Percentiles rank a stretch among this genome's conserved stretches.
phyloP scores from a whole-genome alignment of 176 grass and related monocot species.

The Rhipidocladum racemiflorum region DNA sequence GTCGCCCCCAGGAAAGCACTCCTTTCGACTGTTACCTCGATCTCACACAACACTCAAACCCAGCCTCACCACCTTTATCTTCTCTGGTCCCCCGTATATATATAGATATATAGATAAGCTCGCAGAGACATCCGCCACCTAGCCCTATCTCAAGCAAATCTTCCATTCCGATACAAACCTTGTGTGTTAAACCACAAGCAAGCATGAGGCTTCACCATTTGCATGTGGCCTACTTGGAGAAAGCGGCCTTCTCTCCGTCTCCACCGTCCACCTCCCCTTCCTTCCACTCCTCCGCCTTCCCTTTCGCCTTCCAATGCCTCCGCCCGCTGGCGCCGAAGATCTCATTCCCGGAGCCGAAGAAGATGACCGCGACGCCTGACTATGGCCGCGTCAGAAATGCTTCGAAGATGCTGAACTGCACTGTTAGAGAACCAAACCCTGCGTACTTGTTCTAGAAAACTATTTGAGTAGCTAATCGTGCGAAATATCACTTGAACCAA shows the following conservation, averaged over 20 bases:
- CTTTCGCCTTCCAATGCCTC: constrained; percentile 28
- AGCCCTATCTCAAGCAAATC: constrained; percentile 17
- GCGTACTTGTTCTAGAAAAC: background rate
- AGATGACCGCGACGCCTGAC: constrained; percentile 21
- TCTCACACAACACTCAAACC: constrained; percentile 44
- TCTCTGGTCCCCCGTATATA: constrained; percentile 49
- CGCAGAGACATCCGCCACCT: background rate
- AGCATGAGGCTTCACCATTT: constrained; percentile 63
- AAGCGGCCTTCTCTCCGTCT: constrained; percentile 25
- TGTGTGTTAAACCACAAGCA: background rate
- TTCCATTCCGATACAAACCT: constrained; percentile 5
- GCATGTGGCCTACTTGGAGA: constrained; percentile 41
- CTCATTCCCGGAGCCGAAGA: constrained; percentile 34
- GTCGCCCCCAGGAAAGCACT: constrained; percentile 41
- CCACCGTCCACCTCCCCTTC: constrained; percentile 14
- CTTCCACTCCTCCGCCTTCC: constrained; percentile 14
- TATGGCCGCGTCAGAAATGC: constrained; percentile 30
- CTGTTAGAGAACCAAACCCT: constrained; percentile 24
- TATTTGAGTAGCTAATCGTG: background rate
- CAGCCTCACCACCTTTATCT: constrained; percentile 23
- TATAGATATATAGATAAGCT: constrained; percentile 37
- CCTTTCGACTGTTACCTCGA: constrained; percentile 49
- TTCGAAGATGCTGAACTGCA: constrained; percentile 39
- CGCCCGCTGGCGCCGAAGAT: constrained; percentile 48
- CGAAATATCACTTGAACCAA: background rate